Percentiles rank a stretch among this genome's conserved stretches.
Conservation (phyloP, 2,329 filamentous ascomycete genomes). For the Mariannaea elegans region DNA sequence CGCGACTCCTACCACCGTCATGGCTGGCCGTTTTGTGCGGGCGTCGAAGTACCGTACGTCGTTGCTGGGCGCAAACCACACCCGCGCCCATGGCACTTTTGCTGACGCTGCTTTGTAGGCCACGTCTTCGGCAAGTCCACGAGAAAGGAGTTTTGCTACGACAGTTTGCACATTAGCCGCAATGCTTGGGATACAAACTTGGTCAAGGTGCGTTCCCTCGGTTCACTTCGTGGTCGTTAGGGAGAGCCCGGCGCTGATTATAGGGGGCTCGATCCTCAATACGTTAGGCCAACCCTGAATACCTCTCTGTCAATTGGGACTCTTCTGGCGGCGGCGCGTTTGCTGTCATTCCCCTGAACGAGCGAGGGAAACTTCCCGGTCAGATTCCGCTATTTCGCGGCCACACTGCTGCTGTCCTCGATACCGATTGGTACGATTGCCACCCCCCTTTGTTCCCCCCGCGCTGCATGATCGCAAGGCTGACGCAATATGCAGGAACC, state of each 20-base stretch:
- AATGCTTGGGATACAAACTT: slow-evolving; percentile 99
- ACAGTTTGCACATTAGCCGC: slow-evolving; percentile 94
- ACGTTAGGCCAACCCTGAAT: slow-evolving; percentile 88
- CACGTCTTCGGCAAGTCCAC: slow-evolving; percentile 98
- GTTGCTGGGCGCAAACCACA: slow-evolving; percentile 36
- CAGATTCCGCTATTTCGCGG: slow-evolving; percentile 94
- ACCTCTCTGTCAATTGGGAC: slow-evolving; percentile 98
- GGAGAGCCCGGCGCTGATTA: slow-evolving; percentile 36
- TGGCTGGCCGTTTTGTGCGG: slow-evolving; percentile 73
- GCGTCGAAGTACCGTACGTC: slow-evolving; percentile 74
- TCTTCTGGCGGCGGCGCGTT: slow-evolving; percentile 95
- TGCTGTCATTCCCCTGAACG: slow-evolving; percentile 89
- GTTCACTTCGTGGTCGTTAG: slow-evolving; percentile 19
- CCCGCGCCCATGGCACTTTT: slow-evolving; percentile 33
- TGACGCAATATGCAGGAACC: slow-evolving; percentile 70
- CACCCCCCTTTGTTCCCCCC: slow-evolving; percentile 13
- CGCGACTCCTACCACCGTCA: slow-evolving; percentile 45
- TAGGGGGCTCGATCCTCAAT: slow-evolving; percentile 22
- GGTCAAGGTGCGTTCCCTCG: slow-evolving; percentile 76
- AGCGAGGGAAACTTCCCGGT: slow-evolving; percentile 91
- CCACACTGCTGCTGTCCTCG: slow-evolving; percentile 93
- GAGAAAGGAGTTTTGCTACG: slow-evolving; percentile 97
- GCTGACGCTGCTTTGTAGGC: slow-evolving; percentile 64
- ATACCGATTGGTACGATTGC: slow-evolving; percentile 86
- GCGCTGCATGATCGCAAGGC: slow-evolving; percentile 1